Evolutionary conservation across 2,329 filamentous ascomycete species (phyloP).

Genomic region (Fusarium penzigii): DNA sequence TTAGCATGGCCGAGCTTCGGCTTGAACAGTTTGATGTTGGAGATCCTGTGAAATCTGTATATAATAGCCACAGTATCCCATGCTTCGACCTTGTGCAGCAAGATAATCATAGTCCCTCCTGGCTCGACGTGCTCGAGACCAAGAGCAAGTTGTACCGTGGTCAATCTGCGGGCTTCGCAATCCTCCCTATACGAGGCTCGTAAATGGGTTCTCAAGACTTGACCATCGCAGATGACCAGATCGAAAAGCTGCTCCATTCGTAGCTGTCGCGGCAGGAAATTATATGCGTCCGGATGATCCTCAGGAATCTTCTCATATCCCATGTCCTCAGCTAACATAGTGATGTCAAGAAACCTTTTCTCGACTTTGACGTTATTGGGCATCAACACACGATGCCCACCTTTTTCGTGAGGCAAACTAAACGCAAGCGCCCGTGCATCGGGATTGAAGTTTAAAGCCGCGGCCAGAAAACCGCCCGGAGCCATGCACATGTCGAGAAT

Average conservation of each 20-base stretch:
- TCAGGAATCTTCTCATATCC: slow-evolving; percentile 30
- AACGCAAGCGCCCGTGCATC: slow-evolving; percentile 36
- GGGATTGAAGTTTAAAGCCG: slow-evolving; percentile 39
- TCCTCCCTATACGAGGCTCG: slow-evolving; percentile 34
- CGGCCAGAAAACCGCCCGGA: slow-evolving; percentile 51
- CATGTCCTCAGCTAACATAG: slow-evolving; percentile 51
- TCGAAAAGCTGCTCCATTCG: slow-evolving; percentile 42
- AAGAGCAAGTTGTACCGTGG: slow-evolving; percentile 42
- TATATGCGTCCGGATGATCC: neutral
- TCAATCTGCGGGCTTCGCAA: slow-evolving; percentile 40
- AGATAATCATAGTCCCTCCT: slow-evolving; percentile 52
- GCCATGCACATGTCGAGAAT: slow-evolving; percentile 59
- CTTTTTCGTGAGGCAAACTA: slow-evolving; percentile 40
- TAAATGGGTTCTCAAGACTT: slow-evolving; percentile 44
- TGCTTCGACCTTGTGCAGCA: slow-evolving; percentile 50
- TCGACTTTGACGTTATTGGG: slow-evolving; percentile 3
- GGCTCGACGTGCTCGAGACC: slow-evolving; percentile 45
- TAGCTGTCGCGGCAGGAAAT: too few species aligned
- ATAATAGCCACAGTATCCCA: slow-evolving; percentile 41
- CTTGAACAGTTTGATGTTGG: slow-evolving; percentile 43
- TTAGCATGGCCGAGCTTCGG: slow-evolving; percentile 40
- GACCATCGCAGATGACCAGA: slow-evolving; percentile 50
- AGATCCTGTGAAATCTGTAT: slow-evolving; percentile 42
- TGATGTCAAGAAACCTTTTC: slow-evolving; percentile 51
- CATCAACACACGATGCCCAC: slow-evolving; percentile 43